These are phyloP conservation scores for Citrus sp. DNA, from an alignment of 345 rosid species.

Conservation along the genomic window DNA sequence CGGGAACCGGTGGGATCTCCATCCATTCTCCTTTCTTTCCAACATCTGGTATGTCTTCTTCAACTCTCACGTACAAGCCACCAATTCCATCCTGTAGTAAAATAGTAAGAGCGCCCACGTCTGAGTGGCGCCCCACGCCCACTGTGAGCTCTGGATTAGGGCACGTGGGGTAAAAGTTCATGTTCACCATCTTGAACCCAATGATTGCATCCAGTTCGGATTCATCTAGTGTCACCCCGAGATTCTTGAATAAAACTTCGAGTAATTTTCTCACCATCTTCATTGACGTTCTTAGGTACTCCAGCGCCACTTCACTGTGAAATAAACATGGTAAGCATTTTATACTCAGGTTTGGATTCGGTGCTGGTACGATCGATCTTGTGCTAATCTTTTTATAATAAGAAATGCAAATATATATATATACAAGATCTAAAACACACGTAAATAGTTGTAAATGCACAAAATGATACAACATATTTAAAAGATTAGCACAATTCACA, in stretches of 20 bases:
- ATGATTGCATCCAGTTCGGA: slow-evolving; percentile 34
- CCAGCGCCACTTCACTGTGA: slow-evolving; percentile 43
- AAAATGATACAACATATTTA: too few relatives aligned
- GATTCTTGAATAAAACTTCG: slow-evolving; percentile 33
- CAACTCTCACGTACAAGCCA: slow-evolving; percentile 54
- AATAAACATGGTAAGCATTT: neutral
- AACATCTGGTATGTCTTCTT: slow-evolving; percentile 2
- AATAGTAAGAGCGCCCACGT: slow-evolving; percentile 52
- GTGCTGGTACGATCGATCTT: neutral
- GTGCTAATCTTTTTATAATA: neutral
- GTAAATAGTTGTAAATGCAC: too few relatives aligned
- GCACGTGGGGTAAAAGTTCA: slow-evolving; percentile 56
- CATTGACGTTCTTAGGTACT: slow-evolving; percentile 39
- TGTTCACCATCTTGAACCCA: slow-evolving; percentile 44
- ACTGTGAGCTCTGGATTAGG: slow-evolving; percentile 48
- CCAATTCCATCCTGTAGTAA: slow-evolving; percentile 63
- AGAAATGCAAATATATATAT: too few relatives aligned
- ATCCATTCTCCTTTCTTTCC: slow-evolving; percentile 13
- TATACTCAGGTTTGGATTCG: neutral
- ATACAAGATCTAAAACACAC: too few relatives aligned
- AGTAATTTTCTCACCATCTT: slow-evolving; percentile 39
- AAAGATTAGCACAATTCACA: too few relatives aligned
- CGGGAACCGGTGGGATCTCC: slow-evolving; percentile 13
- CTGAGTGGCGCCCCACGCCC: slow-evolving; percentile 66
- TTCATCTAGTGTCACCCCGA: slow-evolving; percentile 38